Evolutionary conservation across 108 stramenopile species (phyloP).

Genomic region (Nannochloropsis salina): DNA sequence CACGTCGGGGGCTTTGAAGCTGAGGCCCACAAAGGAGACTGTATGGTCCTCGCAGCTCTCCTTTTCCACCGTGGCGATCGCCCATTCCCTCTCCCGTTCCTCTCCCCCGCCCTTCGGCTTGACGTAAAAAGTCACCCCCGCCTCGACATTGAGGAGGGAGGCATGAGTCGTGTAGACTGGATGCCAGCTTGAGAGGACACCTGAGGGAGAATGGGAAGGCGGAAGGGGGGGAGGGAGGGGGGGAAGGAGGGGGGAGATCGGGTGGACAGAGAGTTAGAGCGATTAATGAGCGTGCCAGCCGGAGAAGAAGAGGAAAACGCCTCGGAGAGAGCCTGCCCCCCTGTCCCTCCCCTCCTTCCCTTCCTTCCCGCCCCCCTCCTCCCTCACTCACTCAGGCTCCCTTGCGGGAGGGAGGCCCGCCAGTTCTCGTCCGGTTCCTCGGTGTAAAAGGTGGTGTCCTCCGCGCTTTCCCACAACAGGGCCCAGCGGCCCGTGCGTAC

Average conservation of each 20-base stretch:
- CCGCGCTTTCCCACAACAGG: background rate
- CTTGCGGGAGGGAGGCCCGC: background rate
- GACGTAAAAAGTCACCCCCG: background rate
- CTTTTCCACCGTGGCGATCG: background rate
- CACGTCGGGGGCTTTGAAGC: background rate
- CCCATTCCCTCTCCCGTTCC: background rate
- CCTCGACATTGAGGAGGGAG: constrained; percentile 1
- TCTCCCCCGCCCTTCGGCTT: background rate
- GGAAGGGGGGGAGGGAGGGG: background rate
- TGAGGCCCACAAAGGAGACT: background rate
- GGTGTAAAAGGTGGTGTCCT: background rate
- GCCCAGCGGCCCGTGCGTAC: background rate
- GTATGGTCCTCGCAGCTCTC: background rate
- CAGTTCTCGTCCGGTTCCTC: constrained; percentile 4
- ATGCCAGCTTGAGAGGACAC: background rate
- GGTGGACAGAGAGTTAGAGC: too few species aligned
- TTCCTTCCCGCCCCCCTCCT: too few species aligned
- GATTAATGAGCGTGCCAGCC: too few species aligned
- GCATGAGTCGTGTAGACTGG: background rate
- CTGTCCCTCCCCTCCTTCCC: too few species aligned
- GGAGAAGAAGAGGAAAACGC: too few species aligned
- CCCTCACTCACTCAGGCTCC: background rate
- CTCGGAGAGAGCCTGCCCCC: too few species aligned
- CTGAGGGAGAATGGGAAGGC: background rate
- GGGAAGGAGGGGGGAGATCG: background rate